These are phyloP conservation scores for Metarhizium humberi DNA, from an alignment of 2,329 filamentous ascomycete species.

Conservation along the genomic window DNA sequence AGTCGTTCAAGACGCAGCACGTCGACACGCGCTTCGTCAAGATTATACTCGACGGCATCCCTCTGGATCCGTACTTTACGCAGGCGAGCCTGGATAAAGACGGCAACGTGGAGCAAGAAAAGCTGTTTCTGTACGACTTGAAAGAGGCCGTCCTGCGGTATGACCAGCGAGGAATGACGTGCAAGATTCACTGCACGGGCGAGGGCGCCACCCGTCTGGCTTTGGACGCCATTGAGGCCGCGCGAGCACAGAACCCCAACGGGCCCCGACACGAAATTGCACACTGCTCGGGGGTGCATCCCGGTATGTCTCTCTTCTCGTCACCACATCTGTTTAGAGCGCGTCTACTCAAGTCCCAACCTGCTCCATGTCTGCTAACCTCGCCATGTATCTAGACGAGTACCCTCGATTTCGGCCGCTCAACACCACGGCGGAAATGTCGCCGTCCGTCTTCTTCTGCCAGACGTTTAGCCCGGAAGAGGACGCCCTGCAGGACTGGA, in stretches of 20 bases:
- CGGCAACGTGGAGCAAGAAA: not conserved
- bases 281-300: too few species aligned
- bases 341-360: too few species aligned
- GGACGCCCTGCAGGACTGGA: not conserved
- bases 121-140: slow-evolving; percentile 1
- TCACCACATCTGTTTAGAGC: too few species aligned
- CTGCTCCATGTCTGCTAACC: too few species aligned
- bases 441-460: slow-evolving; percentile 1
- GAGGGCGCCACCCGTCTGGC: not conserved
- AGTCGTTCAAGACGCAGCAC: not conserved
- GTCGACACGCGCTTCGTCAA: slow-evolving; percentile 3
- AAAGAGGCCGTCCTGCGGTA: not conserved
- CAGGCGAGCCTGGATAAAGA: too few species aligned
- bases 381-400: too few species aligned
- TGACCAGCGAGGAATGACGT: slow-evolving; percentile 2
- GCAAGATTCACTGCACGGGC: slow-evolving; percentile 4
- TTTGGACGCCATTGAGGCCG: not conserved
- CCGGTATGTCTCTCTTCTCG: too few species aligned
- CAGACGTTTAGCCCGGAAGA: not conserved
- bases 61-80: too few species aligned
- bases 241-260: too few species aligned
- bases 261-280: too few species aligned
- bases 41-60: slow-evolving; percentile 1
- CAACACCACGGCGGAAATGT: slow-evolving; percentile 3
- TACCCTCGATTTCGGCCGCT: not conserved